Percentiles rank a stretch among this genome's conserved stretches.
These are phyloP conservation scores for Nitzschia sp. DNA, from an alignment of 108 stramenopile species.

Conservation along the genomic window DNA sequence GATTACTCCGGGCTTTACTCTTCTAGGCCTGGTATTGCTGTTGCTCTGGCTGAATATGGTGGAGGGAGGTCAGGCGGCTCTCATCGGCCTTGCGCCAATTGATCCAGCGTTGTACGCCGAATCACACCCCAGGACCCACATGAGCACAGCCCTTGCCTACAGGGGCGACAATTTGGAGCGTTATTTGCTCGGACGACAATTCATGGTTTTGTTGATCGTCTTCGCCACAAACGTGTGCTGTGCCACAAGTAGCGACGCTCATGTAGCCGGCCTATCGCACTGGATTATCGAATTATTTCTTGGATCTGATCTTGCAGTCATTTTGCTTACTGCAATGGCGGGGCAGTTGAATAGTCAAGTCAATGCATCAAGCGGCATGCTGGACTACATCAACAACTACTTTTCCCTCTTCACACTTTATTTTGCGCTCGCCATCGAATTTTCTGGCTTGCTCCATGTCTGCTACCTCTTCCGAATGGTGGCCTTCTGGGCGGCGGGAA, in stretches of 20 bases:
- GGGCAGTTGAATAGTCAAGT: conserved; percentile 60
- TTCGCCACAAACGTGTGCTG: conserved; percentile 70
- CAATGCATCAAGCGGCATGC: conserved; percentile 57
- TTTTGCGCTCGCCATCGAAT: conserved; percentile 55
- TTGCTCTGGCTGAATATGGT: too few relatives aligned
- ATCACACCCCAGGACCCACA: conserved; percentile 63
- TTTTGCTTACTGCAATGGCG: conserved; percentile 53
- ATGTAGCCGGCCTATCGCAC: conserved; percentile 58
- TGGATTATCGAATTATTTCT: conserved; percentile 66
- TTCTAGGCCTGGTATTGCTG: too few relatives aligned
- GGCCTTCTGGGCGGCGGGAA: conserved; percentile 37
- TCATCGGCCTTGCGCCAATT: conserved; percentile 68
- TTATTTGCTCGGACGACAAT: conserved; percentile 84
- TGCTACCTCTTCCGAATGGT: conserved; percentile 55
- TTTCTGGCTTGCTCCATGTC: conserved; percentile 63
- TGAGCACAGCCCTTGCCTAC: conserved; percentile 49
- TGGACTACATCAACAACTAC: conserved; percentile 84
- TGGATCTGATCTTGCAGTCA: conserved; percentile 69
- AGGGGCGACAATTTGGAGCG: conserved; percentile 85
- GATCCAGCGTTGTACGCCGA: conserved; percentile 67
- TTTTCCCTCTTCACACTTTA: conserved; percentile 64
- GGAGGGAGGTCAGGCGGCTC: conserved; percentile 70
- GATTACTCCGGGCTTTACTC: too few relatives aligned
- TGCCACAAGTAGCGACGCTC: conserved; percentile 54
- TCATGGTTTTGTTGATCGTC: conserved; percentile 77